Conservation (phyloP, 2,329 filamentous ascomycete species). For the Fusarium xyrophilum region DNA sequence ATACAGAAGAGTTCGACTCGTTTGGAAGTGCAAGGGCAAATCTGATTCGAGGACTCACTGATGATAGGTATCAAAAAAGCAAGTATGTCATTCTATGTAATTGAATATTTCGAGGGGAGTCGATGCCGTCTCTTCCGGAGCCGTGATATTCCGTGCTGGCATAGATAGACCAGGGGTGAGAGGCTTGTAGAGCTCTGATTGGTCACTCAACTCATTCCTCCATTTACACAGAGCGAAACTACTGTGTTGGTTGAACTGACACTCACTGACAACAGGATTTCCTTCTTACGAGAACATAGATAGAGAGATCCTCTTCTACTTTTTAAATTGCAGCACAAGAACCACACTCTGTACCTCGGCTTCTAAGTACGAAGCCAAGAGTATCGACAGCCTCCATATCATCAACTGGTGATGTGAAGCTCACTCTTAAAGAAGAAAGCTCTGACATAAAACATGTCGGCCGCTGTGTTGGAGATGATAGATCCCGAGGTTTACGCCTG, state of each 20-base stretch:
- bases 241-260: background rate
- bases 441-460: background rate
- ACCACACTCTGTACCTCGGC: background rate
- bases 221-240: background rate
- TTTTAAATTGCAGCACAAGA: background rate
- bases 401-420: background rate
- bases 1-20: background rate
- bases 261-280: background rate
- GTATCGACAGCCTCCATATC: background rate
- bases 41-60: background rate
- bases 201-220: background rate
- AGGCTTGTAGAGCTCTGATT: slow-evolving; percentile 11
- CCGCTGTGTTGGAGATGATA: background rate
- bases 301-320: background rate
- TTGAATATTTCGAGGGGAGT: background rate
- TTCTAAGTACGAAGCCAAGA: background rate
- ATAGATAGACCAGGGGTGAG: slow-evolving; percentile 7
- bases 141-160: slow-evolving; percentile 35
- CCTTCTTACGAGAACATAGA: background rate
- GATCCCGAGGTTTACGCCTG: background rate
- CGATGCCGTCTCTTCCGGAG: slow-evolving; percentile 30
- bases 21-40: background rate
- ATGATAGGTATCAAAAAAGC: background rate
- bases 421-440: background rate
- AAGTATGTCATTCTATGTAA: background rate